Conservation (phyloP, 1,139 yeast genomes). For the Hansenula sp. region DNA sequence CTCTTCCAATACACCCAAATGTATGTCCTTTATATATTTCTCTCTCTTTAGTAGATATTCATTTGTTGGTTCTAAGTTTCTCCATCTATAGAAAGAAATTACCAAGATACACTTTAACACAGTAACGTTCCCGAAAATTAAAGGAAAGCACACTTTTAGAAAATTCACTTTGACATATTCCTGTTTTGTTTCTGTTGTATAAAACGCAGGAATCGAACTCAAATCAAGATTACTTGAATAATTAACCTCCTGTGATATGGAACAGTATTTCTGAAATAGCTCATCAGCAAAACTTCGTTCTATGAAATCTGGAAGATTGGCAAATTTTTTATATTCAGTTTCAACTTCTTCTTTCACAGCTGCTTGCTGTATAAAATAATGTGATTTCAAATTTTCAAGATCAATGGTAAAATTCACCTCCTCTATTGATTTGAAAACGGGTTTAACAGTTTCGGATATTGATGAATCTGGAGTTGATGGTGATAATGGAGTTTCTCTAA, state of each 20-base stretch:
- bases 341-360: constrained; percentile 7
- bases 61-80: constrained; percentile 1
- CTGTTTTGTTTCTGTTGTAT: constrained; percentile 2
- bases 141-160: constrained; percentile 6
- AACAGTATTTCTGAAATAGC: constrained; percentile 9
- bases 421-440: not conserved
- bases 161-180: not conserved
- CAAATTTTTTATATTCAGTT: constrained; percentile 6
- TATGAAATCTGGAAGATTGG: constrained; percentile 3
- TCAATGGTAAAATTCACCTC: constrained; percentile 6
- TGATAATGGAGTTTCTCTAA: not conserved
- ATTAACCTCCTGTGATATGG: constrained; percentile 5
- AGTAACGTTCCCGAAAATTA: constrained; percentile 11
- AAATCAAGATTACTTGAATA: not conserved
- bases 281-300: constrained; percentile 6
- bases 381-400: constrained; percentile 1
- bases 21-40: constrained; percentile 5
- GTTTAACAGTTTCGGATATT: not conserved
- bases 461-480: not conserved
- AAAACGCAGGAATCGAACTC: not conserved
- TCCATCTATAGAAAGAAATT: constrained; percentile 7
- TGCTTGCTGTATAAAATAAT: constrained; percentile 10
- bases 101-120: constrained; percentile 8
- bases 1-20: constrained; percentile 5
- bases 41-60: constrained; percentile 4